Evolutionary conservation across 768 basidiomycete species (phyloP).

Genomic region (Tulasnella calospora): DNA sequence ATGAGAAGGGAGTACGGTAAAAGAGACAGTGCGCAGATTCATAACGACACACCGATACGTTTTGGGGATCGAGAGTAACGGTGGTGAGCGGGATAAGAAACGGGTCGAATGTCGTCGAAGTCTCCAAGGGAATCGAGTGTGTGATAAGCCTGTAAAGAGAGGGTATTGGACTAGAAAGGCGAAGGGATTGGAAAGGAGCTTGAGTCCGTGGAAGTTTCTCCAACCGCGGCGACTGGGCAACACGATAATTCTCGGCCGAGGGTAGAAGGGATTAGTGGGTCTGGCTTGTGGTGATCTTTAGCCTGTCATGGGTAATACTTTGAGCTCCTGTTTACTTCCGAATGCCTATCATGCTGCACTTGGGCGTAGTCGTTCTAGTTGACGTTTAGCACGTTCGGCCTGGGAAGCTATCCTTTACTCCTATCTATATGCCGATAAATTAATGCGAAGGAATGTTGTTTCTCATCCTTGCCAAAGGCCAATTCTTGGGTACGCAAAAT

Average conservation of each 20-base stretch:
- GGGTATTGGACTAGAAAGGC: background rate
- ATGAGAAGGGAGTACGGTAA: too few relatives aligned
- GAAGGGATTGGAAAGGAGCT: background rate
- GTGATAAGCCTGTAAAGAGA: background rate
- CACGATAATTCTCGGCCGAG: background rate
- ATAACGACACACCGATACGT: too few relatives aligned
- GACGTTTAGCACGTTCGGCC: background rate
- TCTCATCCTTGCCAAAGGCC: background rate
- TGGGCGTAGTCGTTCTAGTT: slow-evolving; percentile 13
- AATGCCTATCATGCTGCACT: background rate
- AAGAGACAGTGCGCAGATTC: too few relatives aligned
- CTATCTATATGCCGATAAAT: too few relatives aligned
- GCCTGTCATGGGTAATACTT: too few relatives aligned
- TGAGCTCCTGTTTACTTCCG: too few relatives aligned
- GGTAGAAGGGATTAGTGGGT: slow-evolving; percentile 1
- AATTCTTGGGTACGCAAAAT: slow-evolving; percentile 21
- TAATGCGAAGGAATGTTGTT: background rate
- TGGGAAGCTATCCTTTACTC: background rate
- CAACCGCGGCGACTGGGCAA: background rate
- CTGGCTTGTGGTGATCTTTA: background rate
- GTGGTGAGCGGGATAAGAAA: too few relatives aligned
- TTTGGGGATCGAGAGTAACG: too few relatives aligned
- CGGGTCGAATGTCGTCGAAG: too few relatives aligned
- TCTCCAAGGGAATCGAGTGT: too few relatives aligned
- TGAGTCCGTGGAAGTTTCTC: background rate